phyloP scores from a whole-genome alignment of 2,329 filamentous ascomycete genomes.

The Ascochyta fabae region DNA sequence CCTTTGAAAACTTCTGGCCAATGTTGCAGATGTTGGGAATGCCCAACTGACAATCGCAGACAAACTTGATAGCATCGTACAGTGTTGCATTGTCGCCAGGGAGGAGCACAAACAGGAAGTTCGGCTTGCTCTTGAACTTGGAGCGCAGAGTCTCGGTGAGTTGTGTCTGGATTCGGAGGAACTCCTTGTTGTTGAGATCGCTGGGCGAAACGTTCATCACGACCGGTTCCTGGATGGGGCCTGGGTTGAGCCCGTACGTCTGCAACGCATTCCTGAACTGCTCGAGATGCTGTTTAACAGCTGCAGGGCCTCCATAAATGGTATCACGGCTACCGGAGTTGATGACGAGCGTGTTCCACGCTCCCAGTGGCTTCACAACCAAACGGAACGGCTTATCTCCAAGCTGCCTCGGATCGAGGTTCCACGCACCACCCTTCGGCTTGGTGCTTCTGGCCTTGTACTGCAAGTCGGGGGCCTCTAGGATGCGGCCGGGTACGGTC shows the following conservation, averaged over 20 bases:
- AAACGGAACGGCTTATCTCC: conserved; percentile 35
- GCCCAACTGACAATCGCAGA: conserved; percentile 71
- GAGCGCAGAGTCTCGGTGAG: conserved; percentile 58
- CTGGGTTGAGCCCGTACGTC: conserved; percentile 33
- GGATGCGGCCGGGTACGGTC: conserved; percentile 74
- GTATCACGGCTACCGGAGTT: conserved; percentile 29
- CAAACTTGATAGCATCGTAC: conserved; percentile 65
- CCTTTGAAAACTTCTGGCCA: conserved; percentile 58
- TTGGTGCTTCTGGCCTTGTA: conserved; percentile 57
- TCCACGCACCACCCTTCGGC: conserved; percentile 69
- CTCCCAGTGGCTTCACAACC: conserved; percentile 24
- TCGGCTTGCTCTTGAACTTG: conserved; percentile 51
- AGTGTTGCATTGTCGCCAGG: conserved; percentile 38
- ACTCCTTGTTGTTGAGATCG: conserved; percentile 33
- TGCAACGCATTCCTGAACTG: conserved; percentile 27
- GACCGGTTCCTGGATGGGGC: conserved; percentile 19
- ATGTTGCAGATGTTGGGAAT: conserved; percentile 71
- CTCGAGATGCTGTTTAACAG: conserved; percentile 15
- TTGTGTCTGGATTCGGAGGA: conserved; percentile 63
- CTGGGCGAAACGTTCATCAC: conserved; percentile 14
- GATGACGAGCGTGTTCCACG: conserved; percentile 41
- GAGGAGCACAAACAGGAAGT: conserved; percentile 41
- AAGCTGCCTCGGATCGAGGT: conserved; percentile 57
- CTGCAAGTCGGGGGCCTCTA: conserved; percentile 64
- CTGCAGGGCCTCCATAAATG: conserved; percentile 26